Evolutionary conservation across 345 rosid species (phyloP).

Genomic region (Salix caprea): DNA sequence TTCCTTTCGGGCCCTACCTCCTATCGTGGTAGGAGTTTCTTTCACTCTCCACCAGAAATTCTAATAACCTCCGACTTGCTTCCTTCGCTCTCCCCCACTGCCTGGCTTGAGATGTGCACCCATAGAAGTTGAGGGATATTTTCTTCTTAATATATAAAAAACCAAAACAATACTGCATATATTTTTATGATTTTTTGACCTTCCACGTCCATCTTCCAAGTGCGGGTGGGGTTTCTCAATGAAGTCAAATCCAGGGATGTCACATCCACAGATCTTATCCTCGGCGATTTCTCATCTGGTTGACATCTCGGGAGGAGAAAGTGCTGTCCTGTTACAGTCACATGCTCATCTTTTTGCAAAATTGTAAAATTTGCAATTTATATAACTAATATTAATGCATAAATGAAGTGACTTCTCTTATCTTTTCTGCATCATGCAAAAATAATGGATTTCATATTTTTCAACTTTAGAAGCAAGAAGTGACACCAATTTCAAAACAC

Average conservation of each 20-base stretch:
- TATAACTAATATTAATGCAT: not conserved
- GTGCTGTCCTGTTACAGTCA: constrained; percentile 44
- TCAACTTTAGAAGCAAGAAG: not conserved
- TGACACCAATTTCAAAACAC: not conserved
- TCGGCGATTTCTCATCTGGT: constrained; percentile 56
- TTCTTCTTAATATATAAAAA: not conserved
- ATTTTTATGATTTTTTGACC: not conserved
- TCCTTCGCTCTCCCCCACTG: not conserved
- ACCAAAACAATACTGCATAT: not conserved
- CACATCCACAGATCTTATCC: constrained; percentile 53
- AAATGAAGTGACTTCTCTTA: not conserved
- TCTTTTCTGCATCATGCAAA: too few species aligned
- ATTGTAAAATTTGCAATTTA: not conserved
- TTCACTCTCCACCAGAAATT: not conserved
- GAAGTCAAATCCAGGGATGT: constrained; percentile 41
- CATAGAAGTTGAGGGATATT: constrained; percentile 3
- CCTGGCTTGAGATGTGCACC: constrained; percentile 22
- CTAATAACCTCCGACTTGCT: not conserved
- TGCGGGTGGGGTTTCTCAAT: not conserved
- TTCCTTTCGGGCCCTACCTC: constrained; percentile 1
- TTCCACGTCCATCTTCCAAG: not conserved
- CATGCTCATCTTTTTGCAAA: not conserved
- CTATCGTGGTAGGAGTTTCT: not conserved
- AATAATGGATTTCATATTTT: not conserved
- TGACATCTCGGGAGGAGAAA: constrained; percentile 42